phyloP scores from a whole-genome alignment of 805 yeast species.

The Pichia deserticola region DNA sequence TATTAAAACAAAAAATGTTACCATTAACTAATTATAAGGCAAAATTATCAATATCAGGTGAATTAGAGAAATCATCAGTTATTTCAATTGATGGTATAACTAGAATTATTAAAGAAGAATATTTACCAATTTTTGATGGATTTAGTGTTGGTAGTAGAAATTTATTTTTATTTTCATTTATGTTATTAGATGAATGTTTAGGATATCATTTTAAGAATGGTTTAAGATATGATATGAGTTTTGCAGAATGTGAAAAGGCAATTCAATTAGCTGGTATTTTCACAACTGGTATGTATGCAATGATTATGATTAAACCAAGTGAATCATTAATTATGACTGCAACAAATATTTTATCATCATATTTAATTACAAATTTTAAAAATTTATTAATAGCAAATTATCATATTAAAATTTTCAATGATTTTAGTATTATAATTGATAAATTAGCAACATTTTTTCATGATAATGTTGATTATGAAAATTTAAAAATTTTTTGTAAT shows the following conservation, averaged over 20 bases:
- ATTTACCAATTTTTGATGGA: slow-evolving; percentile 1
- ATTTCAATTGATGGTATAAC: slow-evolving; percentile 2
- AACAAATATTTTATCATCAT: slow-evolving; percentile 3
- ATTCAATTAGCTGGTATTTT: slow-evolving; percentile 10
- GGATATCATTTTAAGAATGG: slow-evolving; percentile 11
- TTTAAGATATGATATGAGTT: background rate
- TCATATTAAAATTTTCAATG: too few relatives aligned
- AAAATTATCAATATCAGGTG: slow-evolving; percentile 5
- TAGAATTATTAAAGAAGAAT: slow-evolving; percentile 5
- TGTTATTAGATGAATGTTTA: slow-evolving; percentile 7
- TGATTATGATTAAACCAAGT: slow-evolving; percentile 5
- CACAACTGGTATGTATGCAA: slow-evolving; percentile 9
- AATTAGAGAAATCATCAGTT: slow-evolving; percentile 6
- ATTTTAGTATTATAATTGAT: too few relatives aligned
- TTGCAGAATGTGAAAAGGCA: slow-evolving; percentile 1
- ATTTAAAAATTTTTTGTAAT: too few relatives aligned
- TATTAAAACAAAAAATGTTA: slow-evolving; percentile 7
- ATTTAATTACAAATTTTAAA: slow-evolving; percentile 5
- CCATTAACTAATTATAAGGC: background rate
- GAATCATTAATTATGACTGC: background rate
- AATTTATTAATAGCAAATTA: background rate
- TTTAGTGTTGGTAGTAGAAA: background rate
- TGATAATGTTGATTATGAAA: too few relatives aligned
- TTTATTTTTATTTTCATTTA: background rate
- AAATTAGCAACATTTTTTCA: too few relatives aligned